Evolutionary conservation across 257 asterid species (phyloP).

Genomic region (Solanum piurae): DNA sequence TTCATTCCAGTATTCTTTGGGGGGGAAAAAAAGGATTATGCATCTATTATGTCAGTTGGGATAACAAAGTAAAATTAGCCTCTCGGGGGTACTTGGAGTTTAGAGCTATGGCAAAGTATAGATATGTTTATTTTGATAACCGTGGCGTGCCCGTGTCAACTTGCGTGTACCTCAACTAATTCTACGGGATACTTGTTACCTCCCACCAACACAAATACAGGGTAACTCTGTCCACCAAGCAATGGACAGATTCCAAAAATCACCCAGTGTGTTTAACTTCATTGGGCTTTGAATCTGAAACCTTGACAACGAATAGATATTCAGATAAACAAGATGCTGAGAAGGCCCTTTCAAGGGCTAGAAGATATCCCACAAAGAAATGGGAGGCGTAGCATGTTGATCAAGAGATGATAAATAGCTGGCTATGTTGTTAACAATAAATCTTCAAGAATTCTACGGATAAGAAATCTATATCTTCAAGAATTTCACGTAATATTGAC

Average conservation of each 20-base stretch:
- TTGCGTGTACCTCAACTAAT: neutral
- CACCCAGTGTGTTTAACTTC: neutral
- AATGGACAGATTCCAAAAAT: neutral
- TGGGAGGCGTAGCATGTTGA: neutral
- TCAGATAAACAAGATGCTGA: neutral
- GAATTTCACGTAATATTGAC: neutral
- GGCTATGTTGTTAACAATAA: neutral
- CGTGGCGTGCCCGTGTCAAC: neutral
- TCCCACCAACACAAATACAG: neutral
- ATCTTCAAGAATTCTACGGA: neutral
- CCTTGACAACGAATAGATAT: neutral
- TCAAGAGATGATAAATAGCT: neutral
- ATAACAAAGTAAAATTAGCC: neutral
- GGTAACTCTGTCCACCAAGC: neutral
- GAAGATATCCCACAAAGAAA: neutral
- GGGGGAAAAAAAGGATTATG: neutral
- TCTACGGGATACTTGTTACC: neutral
- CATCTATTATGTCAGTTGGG: neutral
- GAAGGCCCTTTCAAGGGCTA: neutral
- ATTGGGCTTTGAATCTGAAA: neutral
- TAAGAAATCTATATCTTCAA: neutral
- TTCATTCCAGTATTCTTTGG: neutral
- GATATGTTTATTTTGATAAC: neutral
- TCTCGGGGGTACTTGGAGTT: neutral
- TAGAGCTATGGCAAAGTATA: neutral